A percentile compares a stretch with the other conserved stretches of the same genome.
These are phyloP conservation scores for Phylloporus sp. DNA, from an alignment of 1,284 basidiomycete species.

Conservation along the genomic window DNA sequence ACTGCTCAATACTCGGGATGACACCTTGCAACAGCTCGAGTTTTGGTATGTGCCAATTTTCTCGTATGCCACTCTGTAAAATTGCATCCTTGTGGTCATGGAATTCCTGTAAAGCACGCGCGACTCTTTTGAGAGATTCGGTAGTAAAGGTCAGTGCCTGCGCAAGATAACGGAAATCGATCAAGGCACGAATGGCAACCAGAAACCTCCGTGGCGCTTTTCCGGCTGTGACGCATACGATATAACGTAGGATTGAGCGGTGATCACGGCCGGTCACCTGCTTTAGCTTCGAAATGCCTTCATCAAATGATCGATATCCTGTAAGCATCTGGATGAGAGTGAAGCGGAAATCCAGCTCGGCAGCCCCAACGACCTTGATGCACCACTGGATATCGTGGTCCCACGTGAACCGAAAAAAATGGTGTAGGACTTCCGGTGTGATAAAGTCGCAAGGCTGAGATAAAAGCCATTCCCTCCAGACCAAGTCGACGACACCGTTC, in stretches of 20 bases:
- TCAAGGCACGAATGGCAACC: background rate
- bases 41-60: conserved; percentile 10
- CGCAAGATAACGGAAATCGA: conserved; percentile 9
- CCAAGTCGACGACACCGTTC: background rate
- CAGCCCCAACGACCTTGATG: background rate
- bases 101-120: conserved; percentile 12
- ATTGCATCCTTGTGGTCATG: conserved; percentile 16
- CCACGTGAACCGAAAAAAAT: background rate
- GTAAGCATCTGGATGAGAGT: background rate
- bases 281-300: background rate
- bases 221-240: background rate
- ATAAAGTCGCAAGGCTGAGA: background rate
- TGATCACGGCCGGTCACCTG: background rate
- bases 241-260: background rate
- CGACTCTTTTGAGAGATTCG: conserved; percentile 1
- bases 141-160: conserved; percentile 13
- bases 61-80: background rate
- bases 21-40: no score
- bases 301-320: background rate
- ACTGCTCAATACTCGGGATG: no score
- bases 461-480: background rate
- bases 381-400: background rate
- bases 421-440: background rate
- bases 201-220: conserved; percentile 7
- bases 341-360: background rate